Evolutionary conservation across 1,284 basidiomycete genomes (phyloP), one percentile per base, ranked within the genome.

Genomic region (Leucoagaricus sp.): DNA sequence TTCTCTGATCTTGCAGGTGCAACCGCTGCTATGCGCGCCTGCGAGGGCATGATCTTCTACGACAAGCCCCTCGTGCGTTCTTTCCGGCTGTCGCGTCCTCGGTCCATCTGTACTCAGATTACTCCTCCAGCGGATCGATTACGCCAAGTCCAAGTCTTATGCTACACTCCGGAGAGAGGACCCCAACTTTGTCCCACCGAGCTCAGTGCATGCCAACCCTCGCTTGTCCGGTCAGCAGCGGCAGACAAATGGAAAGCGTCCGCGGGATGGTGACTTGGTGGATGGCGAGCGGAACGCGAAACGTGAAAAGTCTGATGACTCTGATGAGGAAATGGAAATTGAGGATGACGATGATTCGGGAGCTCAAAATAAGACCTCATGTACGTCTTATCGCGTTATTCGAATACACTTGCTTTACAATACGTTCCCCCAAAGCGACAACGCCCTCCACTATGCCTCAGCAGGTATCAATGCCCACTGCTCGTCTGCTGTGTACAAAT

Each of bases 21-120:
- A 54, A 98, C 95, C 10, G 84, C 94, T 34, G 97, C 96, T 17
- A 81, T 97, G 83, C 82, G 95, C 41, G 92, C 89, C 47, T 89
- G 95, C 67, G 88, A 92, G 64, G 95, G 95, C 54, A 93, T 96
- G 81, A 64, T 86, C 17, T 98, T 98, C 76, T 98, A 98, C 69
- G 94, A 94, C 65, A 94, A 92, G 67, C 87, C 89, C 38, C 80
- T 96, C 71, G 93, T 94, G 71, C 75, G 88, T 80, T 12, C 29
- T 25, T 56, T 23, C 46, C 40, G 17, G 19, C 48, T 29, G n/a
- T 45, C 56, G n/a, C 23, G 9, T 46, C 19, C 28, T 26, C 26
- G 46, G 21, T 38, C 28, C 55, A 52, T 50, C 48, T 38, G 58
- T 46, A 40, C 59, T 58, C 19, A 48, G 19, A 29, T 55, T 25